Conservation (phyloP, 1,284 basidiomycete species). For the Earliella scabrosa region DNA sequence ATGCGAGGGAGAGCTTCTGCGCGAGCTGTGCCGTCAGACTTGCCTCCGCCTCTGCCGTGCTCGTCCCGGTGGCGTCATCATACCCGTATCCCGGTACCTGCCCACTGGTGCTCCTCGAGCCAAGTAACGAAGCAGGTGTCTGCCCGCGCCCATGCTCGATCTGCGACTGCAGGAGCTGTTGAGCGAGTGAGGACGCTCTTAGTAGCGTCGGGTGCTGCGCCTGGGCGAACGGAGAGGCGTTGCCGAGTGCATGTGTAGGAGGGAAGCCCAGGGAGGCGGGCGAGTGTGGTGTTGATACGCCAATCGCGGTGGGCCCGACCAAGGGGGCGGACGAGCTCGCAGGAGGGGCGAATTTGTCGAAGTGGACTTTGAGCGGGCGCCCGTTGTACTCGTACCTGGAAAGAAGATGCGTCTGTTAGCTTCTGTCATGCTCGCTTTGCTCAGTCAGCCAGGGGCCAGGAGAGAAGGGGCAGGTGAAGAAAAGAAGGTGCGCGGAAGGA, state of each 20-base stretch:
- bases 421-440: not conserved
- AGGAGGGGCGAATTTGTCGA: slow-evolving; percentile 71
- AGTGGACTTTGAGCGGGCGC: slow-evolving; percentile 83
- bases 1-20: slow-evolving; percentile 15
- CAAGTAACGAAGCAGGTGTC: slow-evolving; percentile 4
- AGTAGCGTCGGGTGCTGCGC: slow-evolving; percentile 15
- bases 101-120: slow-evolving; percentile 13
- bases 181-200: slow-evolving; percentile 24
- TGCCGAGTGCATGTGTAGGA: too few relatives aligned
- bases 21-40: slow-evolving; percentile 15
- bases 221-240: not conserved
- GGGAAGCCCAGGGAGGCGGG: slow-evolving; percentile 9
- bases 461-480: not conserved
- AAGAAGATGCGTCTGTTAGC: not conserved
- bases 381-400: slow-evolving; percentile 86
- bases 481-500: not conserved
- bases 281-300: slow-evolving; percentile 32
- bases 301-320: slow-evolving; percentile 29
- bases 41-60: slow-evolving; percentile 2
- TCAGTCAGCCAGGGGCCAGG: not conserved
- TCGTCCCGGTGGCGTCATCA: not conserved
- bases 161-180: slow-evolving; percentile 22
- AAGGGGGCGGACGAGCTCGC: slow-evolving; percentile 31
- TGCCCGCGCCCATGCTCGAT: slow-evolving; percentile 17
- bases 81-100: slow-evolving; percentile 1